Conservation (phyloP, 2,329 filamentous ascomycete species). For the Helminthosporium solani region DNA sequence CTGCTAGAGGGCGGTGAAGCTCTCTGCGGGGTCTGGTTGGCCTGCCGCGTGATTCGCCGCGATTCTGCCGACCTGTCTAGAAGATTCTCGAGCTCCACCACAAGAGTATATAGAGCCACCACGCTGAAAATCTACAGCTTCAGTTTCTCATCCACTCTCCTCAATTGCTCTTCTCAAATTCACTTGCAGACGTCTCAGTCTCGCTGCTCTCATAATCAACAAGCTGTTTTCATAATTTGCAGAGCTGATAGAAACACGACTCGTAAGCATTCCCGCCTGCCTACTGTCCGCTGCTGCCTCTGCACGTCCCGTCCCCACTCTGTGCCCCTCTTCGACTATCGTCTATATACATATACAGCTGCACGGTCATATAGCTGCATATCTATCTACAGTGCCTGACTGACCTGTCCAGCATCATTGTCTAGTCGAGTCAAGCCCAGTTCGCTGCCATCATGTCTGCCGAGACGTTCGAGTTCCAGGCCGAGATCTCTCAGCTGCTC, state of each 20-base stretch:
- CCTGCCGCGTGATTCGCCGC: conserved; percentile 25
- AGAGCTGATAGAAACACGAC: conserved; percentile 15
- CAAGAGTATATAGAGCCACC: conserved; percentile 32
- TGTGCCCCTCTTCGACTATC: neutral
- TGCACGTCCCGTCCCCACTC: neutral
- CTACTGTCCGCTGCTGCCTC: neutral
- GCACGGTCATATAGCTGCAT: too few species aligned
- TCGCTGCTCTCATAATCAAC: conserved; percentile 15
- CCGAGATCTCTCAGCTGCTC: conserved; percentile 99
- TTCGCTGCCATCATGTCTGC: conserved; percentile 65
- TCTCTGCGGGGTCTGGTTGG: conserved; percentile 25
- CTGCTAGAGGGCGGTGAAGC: conserved; percentile 27
- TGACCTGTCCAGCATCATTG: conserved; percentile 5
- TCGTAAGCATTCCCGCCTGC: neutral
- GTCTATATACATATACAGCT: too few species aligned
- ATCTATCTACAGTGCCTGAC: neutral
- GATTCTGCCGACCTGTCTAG: conserved; percentile 39
- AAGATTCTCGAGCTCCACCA: conserved; percentile 42
- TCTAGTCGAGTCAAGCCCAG: too few species aligned
- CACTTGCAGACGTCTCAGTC: conserved; percentile 22
- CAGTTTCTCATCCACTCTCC: conserved; percentile 12
- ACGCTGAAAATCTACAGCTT: conserved; percentile 22
- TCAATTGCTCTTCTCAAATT: neutral
- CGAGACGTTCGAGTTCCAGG: conserved; percentile 99
- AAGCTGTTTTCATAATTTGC: conserved; percentile 8